Evolutionary conservation across 2,329 filamentous ascomycete genomes (phyloP).

Genomic region (Tolypocladium sp.): DNA sequence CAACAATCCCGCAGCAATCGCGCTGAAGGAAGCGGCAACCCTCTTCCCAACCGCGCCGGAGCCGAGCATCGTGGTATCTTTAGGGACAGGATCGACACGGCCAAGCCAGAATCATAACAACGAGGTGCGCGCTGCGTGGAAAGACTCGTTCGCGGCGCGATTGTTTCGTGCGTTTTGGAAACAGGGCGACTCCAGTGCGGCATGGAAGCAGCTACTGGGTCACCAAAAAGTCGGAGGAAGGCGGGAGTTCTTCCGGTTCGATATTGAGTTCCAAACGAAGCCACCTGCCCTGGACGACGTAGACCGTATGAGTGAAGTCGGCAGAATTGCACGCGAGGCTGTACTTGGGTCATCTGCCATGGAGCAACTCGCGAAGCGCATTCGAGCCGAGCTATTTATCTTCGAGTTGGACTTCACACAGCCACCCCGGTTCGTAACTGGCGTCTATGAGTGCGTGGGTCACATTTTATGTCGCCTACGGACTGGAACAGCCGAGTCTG

Average conservation of each 20-base stretch:
- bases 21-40: slow-evolving; percentile 2
- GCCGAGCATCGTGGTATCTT: slow-evolving; percentile 3
- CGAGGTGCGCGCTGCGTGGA: neutral
- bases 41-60: slow-evolving; percentile 1
- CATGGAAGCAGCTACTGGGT: neutral
- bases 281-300: neutral
- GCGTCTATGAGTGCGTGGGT: neutral
- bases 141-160: neutral
- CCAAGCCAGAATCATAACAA: neutral
- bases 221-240: neutral
- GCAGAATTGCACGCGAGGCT: neutral
- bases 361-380: neutral
- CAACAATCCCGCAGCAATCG: slow-evolving; percentile 6
- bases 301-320: neutral
- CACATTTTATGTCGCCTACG: neutral
- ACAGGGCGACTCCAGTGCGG: neutral
- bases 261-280: neutral
- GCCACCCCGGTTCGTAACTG: neutral
- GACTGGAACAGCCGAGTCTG: neutral
- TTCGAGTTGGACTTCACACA: neutral
- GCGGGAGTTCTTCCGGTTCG: neutral
- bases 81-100: slow-evolving; percentile 3
- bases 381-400: neutral
- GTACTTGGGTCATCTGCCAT: neutral
- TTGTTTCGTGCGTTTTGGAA: neutral